Conservation (phyloP, 768 basidiomycete genomes). For the Boletellus ananas region DNA sequence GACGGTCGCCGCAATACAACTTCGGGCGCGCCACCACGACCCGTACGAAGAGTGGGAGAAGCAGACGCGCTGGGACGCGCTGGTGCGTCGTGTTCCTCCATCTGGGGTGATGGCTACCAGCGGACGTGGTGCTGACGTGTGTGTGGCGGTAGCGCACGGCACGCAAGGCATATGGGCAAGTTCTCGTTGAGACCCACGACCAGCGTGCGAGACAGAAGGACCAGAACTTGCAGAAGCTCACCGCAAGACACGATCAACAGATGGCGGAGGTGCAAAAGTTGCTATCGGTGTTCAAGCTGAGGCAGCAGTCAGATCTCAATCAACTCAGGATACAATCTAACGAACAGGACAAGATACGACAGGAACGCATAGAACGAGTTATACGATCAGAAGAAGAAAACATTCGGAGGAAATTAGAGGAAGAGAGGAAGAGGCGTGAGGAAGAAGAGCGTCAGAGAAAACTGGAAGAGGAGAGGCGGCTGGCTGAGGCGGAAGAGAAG, state of each 20-base stretch:
- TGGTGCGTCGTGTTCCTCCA: slow-evolving; percentile 29
- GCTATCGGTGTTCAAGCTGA: slow-evolving; percentile 41
- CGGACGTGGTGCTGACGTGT: background rate
- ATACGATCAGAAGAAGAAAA: slow-evolving; percentile 66
- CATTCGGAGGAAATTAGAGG: slow-evolving; percentile 47
- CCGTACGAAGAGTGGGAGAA: slow-evolving; percentile 53
- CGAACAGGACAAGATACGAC: slow-evolving; percentile 41
- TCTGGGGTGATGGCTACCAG: background rate
- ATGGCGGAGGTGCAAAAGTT: slow-evolving; percentile 46
- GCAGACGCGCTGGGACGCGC: slow-evolving; percentile 42
- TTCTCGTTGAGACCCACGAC: slow-evolving; percentile 19
- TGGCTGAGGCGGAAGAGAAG: slow-evolving; percentile 42
- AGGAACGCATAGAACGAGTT: slow-evolving; percentile 56
- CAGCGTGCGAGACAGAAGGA: slow-evolving; percentile 5
- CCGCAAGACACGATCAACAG: slow-evolving; percentile 45
- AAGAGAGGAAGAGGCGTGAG: slow-evolving; percentile 49
- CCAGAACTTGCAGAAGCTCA: slow-evolving; percentile 29
- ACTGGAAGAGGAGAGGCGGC: slow-evolving; percentile 46
- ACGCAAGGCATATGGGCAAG: slow-evolving; percentile 29
- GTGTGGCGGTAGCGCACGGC: slow-evolving; percentile 36
- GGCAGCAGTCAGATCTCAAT: slow-evolving; percentile 45
- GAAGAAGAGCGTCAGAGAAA: slow-evolving; percentile 45
- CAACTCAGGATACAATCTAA: slow-evolving; percentile 44
- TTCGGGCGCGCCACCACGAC: slow-evolving; percentile 41
- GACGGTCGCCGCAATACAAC: slow-evolving; percentile 43